A percentile compares a stretch with the other conserved stretches of the same genome.
phyloP scores from a whole-genome alignment of 768 basidiomycete species.

The Pleurotus tuber-regium region DNA sequence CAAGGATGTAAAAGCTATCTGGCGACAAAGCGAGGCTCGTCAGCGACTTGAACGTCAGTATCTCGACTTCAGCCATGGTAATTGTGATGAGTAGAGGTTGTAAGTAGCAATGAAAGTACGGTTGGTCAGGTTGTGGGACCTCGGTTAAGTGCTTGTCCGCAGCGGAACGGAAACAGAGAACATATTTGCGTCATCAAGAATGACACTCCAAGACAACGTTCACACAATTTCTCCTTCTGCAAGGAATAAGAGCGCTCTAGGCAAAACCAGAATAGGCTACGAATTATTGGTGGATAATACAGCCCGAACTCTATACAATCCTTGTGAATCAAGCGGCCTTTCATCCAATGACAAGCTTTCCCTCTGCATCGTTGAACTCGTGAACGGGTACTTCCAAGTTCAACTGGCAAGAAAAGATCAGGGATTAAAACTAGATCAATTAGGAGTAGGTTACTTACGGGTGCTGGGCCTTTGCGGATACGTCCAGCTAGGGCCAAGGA shows the following conservation, averaged over 20 bases:
- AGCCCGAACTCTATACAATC: background rate
- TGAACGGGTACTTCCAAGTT: constrained; percentile 94
- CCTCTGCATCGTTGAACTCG: constrained; percentile 84
- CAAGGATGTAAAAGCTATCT: constrained; percentile 47
- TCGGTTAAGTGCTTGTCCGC: too few species aligned
- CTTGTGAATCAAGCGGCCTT: constrained; percentile 10
- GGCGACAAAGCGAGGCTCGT: constrained; percentile 29
- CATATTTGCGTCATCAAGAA: background rate
- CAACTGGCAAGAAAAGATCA: constrained; percentile 55
- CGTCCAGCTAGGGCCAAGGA: constrained; percentile 68
- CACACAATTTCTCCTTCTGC: too few species aligned
- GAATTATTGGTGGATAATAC: constrained; percentile 5
- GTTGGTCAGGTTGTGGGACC: too few species aligned
- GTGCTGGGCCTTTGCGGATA: constrained; percentile 94
- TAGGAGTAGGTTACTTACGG: constrained; percentile 57
- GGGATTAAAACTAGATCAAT: too few species aligned
- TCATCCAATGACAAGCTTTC: constrained; percentile 86
- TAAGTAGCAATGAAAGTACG: constrained; percentile 6
- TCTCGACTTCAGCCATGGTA: constrained; percentile 32
- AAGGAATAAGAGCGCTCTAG: background rate
- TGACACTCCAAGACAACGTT: constrained; percentile 1
- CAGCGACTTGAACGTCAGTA: constrained; percentile 33
- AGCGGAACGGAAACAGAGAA: background rate
- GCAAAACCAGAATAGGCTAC: background rate
- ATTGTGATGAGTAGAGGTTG: constrained; percentile 9